Conservation (phyloP, 345 rosid genomes). For the Pugionium dolabratum region DNA sequence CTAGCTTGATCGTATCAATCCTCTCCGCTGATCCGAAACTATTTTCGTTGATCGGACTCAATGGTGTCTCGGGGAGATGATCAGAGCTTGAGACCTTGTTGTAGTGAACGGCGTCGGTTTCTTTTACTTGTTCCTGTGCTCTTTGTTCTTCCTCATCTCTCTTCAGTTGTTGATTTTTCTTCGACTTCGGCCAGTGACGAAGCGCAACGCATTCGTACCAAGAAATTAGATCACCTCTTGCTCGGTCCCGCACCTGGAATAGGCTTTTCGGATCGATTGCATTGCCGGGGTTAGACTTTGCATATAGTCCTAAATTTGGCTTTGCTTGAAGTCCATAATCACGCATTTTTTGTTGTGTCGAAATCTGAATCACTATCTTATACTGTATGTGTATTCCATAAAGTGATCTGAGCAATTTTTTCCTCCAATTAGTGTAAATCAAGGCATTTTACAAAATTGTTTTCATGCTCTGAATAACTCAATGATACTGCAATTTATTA, state of each 20-base stretch:
- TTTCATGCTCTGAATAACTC: no score
- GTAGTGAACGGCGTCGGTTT: conserved; percentile 67
- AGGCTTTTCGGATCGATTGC: conserved; percentile 79
- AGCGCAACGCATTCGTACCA: conserved; percentile 40
- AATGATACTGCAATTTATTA: no score
- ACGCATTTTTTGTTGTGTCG: background rate
- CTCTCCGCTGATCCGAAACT: no score
- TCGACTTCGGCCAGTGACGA: conserved; percentile 34
- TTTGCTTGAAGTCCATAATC: no score
- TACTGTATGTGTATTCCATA: no score
- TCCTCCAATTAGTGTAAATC: no score
- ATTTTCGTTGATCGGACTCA: background rate
- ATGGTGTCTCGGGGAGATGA: conserved; percentile 43
- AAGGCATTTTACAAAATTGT: no score
- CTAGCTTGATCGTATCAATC: no score
- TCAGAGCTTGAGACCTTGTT: conserved; percentile 51
- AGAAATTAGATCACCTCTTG: conserved; percentile 71
- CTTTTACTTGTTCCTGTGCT: conserved; percentile 57
- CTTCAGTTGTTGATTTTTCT: conserved; percentile 58
- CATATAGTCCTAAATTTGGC: background rate
- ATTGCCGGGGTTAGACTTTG: conserved; percentile 63
- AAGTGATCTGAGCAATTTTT: no score
- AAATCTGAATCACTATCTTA: no score
- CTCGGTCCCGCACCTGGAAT: conserved; percentile 73
- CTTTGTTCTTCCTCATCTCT: conserved; percentile 59